phyloP scores from a whole-genome alignment of 306 rosid species.

The Morella rubra region DNA sequence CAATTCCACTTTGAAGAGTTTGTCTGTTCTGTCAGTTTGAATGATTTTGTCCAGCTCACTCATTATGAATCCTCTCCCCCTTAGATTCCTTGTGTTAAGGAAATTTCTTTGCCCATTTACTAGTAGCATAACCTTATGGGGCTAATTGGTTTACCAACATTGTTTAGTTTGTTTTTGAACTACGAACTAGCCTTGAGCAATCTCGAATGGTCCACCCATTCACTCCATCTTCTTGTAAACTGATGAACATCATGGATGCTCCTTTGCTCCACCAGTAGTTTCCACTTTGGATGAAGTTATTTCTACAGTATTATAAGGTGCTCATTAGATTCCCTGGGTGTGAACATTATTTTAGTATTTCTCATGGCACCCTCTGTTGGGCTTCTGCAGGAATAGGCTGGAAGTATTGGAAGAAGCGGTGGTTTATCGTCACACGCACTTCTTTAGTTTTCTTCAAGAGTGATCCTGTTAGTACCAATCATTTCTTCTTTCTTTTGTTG shows the following conservation, averaged over 20 bases:
- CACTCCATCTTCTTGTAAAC: not conserved
- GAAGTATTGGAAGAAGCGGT: conserved; percentile 99
- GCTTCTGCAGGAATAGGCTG: conserved; percentile 88
- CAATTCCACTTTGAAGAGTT: not conserved
- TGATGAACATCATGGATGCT: not conserved
- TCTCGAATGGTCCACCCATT: not conserved
- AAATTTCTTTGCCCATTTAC: not conserved
- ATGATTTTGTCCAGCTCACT: not conserved
- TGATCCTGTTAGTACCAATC: conserved; percentile 80
- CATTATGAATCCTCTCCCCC: not conserved
- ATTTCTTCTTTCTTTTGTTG: conserved; percentile 21
- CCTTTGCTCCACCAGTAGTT: not conserved
- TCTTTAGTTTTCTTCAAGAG: conserved; percentile 95
- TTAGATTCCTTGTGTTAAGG: not conserved
- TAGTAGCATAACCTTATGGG: not conserved
- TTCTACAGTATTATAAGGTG: not conserved
- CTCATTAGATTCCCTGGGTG: too few relatives aligned
- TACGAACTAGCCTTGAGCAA: not conserved
- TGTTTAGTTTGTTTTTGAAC: not conserved
- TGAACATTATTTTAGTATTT: not conserved
- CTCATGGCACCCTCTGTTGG: conserved; percentile 25
- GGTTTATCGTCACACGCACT: conserved; percentile 94
- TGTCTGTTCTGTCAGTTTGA: not conserved
- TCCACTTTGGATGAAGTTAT: not conserved
- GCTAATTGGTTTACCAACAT: not conserved